Evolutionary conservation across 1,139 yeast species (phyloP).

Genomic region (Geotrichum restrictum): DNA sequence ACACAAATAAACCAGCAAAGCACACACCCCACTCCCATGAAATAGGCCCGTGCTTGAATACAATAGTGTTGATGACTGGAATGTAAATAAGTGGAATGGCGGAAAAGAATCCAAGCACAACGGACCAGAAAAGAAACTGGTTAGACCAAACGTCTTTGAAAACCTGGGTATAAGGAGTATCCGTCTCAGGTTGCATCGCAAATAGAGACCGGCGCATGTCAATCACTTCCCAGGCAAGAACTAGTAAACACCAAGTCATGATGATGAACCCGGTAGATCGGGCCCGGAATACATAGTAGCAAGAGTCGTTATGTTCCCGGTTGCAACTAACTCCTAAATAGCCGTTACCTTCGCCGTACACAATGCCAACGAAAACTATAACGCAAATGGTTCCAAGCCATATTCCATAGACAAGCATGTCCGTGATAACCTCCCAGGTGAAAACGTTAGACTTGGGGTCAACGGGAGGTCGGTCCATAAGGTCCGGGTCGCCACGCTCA

Average conservation of each 20-base stretch:
- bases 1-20: conserved; percentile 58
- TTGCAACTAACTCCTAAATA: conserved; percentile 67
- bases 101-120: conserved; percentile 63
- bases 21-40: conserved; percentile 84
- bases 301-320: conserved; percentile 44
- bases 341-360: conserved; percentile 62
- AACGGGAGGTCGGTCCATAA: conserved; percentile 63
- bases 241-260: conserved; percentile 86
- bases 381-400: conserved; percentile 73
- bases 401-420: conserved; percentile 70
- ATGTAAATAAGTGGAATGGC: conserved; percentile 83
- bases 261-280: conserved; percentile 79
- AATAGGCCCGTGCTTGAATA: conserved; percentile 70
- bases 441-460: conserved; percentile 57
- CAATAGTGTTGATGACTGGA: conserved; percentile 77
- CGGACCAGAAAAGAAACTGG: conserved; percentile 80
- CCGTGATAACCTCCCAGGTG: conserved; percentile 66
- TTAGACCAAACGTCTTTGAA: conserved; percentile 67
- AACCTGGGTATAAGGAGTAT: conserved; percentile 56
- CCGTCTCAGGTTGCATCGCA: conserved; percentile 66
- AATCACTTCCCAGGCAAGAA: conserved; percentile 87
- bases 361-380: conserved; percentile 59
- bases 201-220: conserved; percentile 73
- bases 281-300: conserved; percentile 68
- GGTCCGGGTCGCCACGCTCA: conserved; percentile 62